Conservation (phyloP, 257 asterid genomes). For the Primulina huaijiensis region DNA sequence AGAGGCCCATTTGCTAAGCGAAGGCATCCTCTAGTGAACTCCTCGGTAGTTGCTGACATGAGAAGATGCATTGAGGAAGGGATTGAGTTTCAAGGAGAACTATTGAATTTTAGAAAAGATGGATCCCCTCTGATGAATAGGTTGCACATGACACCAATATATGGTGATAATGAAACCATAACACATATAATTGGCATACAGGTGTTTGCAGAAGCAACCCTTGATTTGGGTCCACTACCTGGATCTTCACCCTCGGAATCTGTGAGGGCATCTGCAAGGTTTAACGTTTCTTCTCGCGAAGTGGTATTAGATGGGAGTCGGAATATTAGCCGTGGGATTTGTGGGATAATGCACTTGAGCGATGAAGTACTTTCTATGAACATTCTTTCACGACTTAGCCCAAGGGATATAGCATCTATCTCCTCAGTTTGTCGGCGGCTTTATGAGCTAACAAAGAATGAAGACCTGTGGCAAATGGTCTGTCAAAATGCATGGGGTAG, state of each 20-base stretch:
- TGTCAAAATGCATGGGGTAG: constrained; percentile 93
- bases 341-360: constrained; percentile 66
- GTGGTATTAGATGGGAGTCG: constrained; percentile 41
- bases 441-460: constrained; percentile 72
- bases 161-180: constrained; percentile 46
- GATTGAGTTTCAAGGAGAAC: constrained; percentile 51
- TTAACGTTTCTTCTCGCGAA: constrained; percentile 43
- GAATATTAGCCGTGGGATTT: constrained; percentile 51
- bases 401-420: constrained; percentile 84
- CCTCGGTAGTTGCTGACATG: constrained; percentile 46
- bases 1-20: constrained; percentile 56
- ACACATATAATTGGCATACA: constrained; percentile 78
- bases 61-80: constrained; percentile 50
- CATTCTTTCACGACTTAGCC: constrained; percentile 63
- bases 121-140: constrained; percentile 54
- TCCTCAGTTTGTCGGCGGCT: constrained; percentile 74
- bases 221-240: constrained; percentile 82
- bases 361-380: constrained; percentile 76
- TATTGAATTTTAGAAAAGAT: constrained; percentile 49
- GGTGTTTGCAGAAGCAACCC: constrained; percentile 57
- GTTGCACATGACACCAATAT: constrained; percentile 51
- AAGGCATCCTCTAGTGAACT: constrained; percentile 55
- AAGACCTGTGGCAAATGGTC: constrained; percentile 85
- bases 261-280: constrained; percentile 43
- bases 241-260: constrained; percentile 65